Percentiles rank a stretch among this genome's conserved stretches.
Evolutionary conservation across 208 protist genomes (phyloP).

Genomic region (Spongospora subterranea): DNA sequence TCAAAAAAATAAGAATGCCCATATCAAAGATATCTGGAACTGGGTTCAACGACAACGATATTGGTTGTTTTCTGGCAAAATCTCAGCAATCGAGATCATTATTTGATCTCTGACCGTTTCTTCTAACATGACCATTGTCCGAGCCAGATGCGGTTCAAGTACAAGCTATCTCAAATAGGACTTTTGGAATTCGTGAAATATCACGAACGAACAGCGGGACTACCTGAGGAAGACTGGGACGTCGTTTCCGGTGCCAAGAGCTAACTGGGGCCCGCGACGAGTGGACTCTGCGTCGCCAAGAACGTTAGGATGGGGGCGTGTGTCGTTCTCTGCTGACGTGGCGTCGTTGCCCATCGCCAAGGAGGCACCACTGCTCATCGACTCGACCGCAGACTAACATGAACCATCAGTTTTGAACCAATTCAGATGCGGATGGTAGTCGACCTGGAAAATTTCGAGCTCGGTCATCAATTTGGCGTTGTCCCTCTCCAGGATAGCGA

Average conservation of each 20-base stretch:
- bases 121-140: too few species aligned
- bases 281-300: neutral
- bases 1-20: too few species aligned
- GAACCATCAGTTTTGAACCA: neutral
- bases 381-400: neutral
- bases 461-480: neutral
- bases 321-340: too few species aligned
- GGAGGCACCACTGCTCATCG: neutral
- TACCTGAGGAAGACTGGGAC: slow-evolving; percentile 37
- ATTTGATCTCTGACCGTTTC: too few species aligned
- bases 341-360: neutral
- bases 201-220: too few species aligned
- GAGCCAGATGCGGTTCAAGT: too few species aligned
- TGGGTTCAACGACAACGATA: too few species aligned
- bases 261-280: neutral
- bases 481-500: neutral
- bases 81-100: neutral
- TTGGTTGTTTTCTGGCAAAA: too few species aligned
- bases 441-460: neutral
- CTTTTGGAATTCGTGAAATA: too few species aligned
- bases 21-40: too few species aligned
- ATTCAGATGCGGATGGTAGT: neutral
- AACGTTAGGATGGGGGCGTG: neutral
- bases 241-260: neutral
- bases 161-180: too few species aligned